Base-by-base conservation (phyloP, 352 stramenopile genomes). In the Phytopythium delawarense region DNA sequence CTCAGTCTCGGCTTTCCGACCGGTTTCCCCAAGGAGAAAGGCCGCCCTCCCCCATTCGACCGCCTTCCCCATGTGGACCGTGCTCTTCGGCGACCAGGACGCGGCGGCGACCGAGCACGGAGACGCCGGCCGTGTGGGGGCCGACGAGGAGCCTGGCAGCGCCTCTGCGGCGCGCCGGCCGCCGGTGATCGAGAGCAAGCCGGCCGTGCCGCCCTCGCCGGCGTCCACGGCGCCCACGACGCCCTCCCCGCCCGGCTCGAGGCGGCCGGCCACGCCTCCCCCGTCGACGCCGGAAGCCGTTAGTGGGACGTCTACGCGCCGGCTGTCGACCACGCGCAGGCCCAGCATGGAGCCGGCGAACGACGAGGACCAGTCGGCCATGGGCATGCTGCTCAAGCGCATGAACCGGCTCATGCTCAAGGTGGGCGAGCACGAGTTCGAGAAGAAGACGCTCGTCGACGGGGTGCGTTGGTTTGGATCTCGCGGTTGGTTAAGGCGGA, bases 321-420 rank as follows among this genome's bases (percentile, higher is more conserved):
- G 39, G 42, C 13, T 32, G 42, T 46, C 50, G 39, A 32, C 11
- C n/a, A 6, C 37, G 23, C 49, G 46, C 23, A 50, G 35, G 1
- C 44, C 49, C 12, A 61, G 21, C 40, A 35, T 65, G 20, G 42
- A 61, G 50, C 23, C 28, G 37, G 25, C 46, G 13, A 32, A 49
- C 2, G 44, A 51, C 3, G 50, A 61, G 42, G 60, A 65, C 40
- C 50, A 88, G 52, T 76, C 74, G 25, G 61, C 84, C 3, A 91
- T 94, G 76, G 56, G 71, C 9, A 92, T 94, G 85, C 68, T 94
- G 57, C 66, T 94, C 16, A 87, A 87, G 45, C 71, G 85, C 42
- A 74, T 94, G 57, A 94, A 94, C 66, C 74, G 79, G 44, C 71
- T 94, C n/a, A 92, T 92, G 83, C 70, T 94, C 53, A 88, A 90